A percentile compares a stretch with the other conserved stretches of the same genome.
phyloP scores from a whole-genome alignment of 108 stramenopile species.

The Fistulifera solaris region DNA sequence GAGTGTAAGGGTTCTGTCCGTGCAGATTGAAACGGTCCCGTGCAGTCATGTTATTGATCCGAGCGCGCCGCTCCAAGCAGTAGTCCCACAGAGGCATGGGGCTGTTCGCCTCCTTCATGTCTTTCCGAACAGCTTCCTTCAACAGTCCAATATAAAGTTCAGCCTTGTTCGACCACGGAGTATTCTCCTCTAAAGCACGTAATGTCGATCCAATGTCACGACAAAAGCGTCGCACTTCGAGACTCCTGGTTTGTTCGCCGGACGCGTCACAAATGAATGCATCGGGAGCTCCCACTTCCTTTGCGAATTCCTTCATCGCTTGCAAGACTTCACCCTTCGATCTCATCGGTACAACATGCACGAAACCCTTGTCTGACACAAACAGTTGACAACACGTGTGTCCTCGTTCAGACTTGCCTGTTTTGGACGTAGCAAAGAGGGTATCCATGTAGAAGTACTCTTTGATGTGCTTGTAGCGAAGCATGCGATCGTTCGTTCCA shows the following conservation, averaged over 20 bases:
- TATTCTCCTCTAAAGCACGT: constrained; percentile 13
- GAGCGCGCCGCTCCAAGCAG: constrained; percentile 26
- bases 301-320: constrained; percentile 21
- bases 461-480: constrained; percentile 17
- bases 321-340: constrained; percentile 8
- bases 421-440: too few relatives aligned
- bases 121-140: constrained; percentile 24
- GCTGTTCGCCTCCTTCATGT: constrained; percentile 16
- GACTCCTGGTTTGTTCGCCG: constrained; percentile 2
- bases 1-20: constrained; percentile 11
- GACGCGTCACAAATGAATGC: constrained; percentile 11
- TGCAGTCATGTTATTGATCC: constrained; percentile 27
- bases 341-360: constrained; percentile 14
- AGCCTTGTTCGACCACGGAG: constrained; percentile 26
- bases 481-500: constrained; percentile 16
- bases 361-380: neutral
- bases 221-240: constrained; percentile 6
- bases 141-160: constrained; percentile 31
- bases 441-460: constrained; percentile 1
- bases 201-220: constrained; percentile 23
- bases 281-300: constrained; percentile 29
- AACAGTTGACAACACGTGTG: constrained; percentile 5
- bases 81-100: constrained; percentile 35
- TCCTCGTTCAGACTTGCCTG: neutral
- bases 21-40: constrained; percentile 22